phyloP scores from a whole-genome alignment of 2,329 filamentous ascomycete species.

The Neofusicoccum sp. region DNA sequence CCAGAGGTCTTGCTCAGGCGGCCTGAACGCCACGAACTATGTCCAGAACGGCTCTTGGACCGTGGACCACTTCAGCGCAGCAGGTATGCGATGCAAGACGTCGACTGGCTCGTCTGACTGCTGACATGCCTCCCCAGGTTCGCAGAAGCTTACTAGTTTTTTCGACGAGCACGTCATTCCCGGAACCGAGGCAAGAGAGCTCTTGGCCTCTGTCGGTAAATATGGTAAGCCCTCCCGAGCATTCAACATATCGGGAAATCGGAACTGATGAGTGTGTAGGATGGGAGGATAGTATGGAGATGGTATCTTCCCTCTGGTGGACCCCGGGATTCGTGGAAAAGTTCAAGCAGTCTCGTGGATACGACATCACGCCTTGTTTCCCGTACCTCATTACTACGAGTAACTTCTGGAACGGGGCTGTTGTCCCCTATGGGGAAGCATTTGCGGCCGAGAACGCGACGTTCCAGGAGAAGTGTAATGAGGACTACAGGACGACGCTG shows the following conservation, averaged over 20 bases:
- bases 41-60: conserved; percentile 35
- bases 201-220: conserved; percentile 27
- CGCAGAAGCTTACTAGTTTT: conserved; percentile 28
- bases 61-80: conserved; percentile 34
- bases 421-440: conserved; percentile 19
- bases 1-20: conserved; percentile 21
- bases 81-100: no score
- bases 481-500: conserved; percentile 32
- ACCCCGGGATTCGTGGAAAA: conserved; percentile 26
- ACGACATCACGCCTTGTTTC: conserved; percentile 30
- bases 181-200: conserved; percentile 20
- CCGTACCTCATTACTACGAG: conserved; percentile 27
- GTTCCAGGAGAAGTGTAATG: conserved; percentile 22
- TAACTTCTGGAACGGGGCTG: conserved; percentile 20
- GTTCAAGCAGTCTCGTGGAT: conserved; percentile 28
- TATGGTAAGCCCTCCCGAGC: conserved; percentile 24
- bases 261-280: conserved; percentile 14
- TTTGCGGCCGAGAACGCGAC: conserved; percentile 19
- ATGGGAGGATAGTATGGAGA: conserved; percentile 37
- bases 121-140: neutral
- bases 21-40: conserved; percentile 26
- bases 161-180: conserved; percentile 33
- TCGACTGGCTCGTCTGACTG: neutral
- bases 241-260: neutral
- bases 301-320: conserved; percentile 27